These are phyloP conservation scores for Chionographis japonica DNA, from an alignment of 106 monocot species.

Conservation along the genomic window DNA sequence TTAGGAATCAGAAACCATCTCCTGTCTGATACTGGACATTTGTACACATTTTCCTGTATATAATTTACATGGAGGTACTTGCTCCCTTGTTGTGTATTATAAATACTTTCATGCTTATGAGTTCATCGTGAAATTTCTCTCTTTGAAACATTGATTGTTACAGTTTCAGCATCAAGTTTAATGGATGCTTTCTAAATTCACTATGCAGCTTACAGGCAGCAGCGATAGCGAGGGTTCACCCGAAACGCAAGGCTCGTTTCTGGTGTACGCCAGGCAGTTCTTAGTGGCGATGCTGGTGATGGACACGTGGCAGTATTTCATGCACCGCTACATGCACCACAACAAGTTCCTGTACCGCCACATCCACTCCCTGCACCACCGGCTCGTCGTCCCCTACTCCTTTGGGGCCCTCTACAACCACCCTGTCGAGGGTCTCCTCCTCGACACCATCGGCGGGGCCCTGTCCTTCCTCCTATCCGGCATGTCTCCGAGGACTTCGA, in stretches of 20 bases:
- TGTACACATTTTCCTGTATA: too few species aligned
- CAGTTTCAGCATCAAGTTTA: too few species aligned
- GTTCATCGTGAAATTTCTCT: too few species aligned
- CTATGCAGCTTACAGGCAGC: background rate
- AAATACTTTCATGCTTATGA: too few species aligned
- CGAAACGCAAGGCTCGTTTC: background rate
- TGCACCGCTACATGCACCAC: slow-evolving; percentile 16
- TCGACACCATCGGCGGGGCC: slow-evolving; percentile 5
- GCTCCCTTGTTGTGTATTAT: too few species aligned
- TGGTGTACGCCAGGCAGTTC: slow-evolving; percentile 7
- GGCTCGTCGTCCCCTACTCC: slow-evolving; percentile 10
- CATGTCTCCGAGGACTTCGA: slow-evolving; percentile 13
- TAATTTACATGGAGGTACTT: too few species aligned
- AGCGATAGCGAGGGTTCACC: background rate
- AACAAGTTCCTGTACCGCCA: slow-evolving; percentile 25
- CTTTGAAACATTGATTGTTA: too few species aligned
- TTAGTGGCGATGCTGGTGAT: slow-evolving; percentile 20
- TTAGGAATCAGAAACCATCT: too few species aligned
- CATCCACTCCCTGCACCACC: slow-evolving; percentile 24
- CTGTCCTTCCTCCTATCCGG: slow-evolving; percentile 9
- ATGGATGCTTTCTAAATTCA: too few species aligned
- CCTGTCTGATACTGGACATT: too few species aligned
- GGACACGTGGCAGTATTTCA: slow-evolving; percentile 23
- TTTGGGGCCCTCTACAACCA: slow-evolving; percentile 20
- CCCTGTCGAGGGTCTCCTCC: slow-evolving; percentile 14